phyloP scores from a whole-genome alignment of 2,329 filamentous ascomycete species.

The Pyricularia sp. region DNA sequence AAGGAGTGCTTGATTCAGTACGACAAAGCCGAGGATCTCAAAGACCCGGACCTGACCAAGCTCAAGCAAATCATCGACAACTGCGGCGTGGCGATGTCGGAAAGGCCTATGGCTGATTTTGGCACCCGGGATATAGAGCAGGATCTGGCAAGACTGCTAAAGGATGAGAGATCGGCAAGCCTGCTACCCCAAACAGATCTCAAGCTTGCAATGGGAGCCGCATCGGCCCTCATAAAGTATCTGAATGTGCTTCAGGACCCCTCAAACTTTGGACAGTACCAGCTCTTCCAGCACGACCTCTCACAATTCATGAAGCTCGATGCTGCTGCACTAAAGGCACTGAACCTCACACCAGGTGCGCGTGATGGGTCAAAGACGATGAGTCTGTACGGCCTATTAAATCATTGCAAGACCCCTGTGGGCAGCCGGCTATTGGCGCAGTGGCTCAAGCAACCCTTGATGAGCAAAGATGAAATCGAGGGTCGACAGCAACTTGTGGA shows the following conservation, averaged over 20 bases:
- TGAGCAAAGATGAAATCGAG: conserved; percentile 77
- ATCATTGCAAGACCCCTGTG: conserved; percentile 94
- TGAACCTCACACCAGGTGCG: conserved; percentile 94
- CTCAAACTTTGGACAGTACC: conserved; percentile 93
- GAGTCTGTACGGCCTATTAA: conserved; percentile 87
- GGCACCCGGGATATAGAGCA: conserved; percentile 88
- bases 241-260: conserved; percentile 79
- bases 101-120: conserved; percentile 66
- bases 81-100: conserved; percentile 80
- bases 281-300: conserved; percentile 92
- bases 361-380: conserved; percentile 94
- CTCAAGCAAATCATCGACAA: conserved; percentile 80
- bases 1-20: conserved; percentile 83
- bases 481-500: conserved; percentile 88
- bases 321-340: conserved; percentile 79
- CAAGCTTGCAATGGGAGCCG: conserved; percentile 91
- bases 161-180: conserved; percentile 67
- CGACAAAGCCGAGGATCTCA: conserved; percentile 68
- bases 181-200: conserved; percentile 80
- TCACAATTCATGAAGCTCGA: conserved; percentile 98
- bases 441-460: conserved; percentile 95
- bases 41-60: conserved; percentile 80
- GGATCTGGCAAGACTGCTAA: conserved; percentile 74
- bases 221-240: conserved; percentile 88
- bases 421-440: conserved; percentile 83